Conservation (phyloP, 352 stramenopile species). For the Peronospora tabacina region DNA sequence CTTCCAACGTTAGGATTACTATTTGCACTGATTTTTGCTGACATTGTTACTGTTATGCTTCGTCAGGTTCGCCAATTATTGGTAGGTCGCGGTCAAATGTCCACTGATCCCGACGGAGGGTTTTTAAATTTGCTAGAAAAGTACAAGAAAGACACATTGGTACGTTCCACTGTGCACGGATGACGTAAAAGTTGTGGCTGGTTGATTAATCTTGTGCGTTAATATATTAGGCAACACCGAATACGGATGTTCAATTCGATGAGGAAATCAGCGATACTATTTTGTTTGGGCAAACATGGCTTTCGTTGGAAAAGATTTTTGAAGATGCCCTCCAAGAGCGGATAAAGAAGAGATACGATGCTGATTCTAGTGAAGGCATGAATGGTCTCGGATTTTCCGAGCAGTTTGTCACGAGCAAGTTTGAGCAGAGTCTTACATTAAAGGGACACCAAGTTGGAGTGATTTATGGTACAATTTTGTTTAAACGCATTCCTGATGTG, state of each 20-base stretch:
- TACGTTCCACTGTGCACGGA: conserved; percentile 13
- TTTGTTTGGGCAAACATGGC: conserved; percentile 82
- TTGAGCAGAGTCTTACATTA: conserved; percentile 81
- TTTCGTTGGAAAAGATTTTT: conserved; percentile 85
- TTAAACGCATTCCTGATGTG: conserved; percentile 86
- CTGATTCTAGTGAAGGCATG: conserved; percentile 30
- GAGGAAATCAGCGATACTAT: conserved; percentile 81
- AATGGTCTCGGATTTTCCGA: conserved; percentile 59
- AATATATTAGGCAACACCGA: conserved; percentile 21
- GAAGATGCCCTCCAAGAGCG: conserved; percentile 83
- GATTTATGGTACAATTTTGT: conserved; percentile 82
- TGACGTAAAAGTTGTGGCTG: neutral
- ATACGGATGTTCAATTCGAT: conserved; percentile 56
- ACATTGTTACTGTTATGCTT: conserved; percentile 1
- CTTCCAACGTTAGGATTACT: neutral
- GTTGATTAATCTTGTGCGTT: neutral
- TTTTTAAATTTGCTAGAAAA: conserved; percentile 80
- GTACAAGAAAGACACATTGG: conserved; percentile 73
- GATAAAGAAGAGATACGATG: conserved; percentile 70
- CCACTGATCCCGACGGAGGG: conserved; percentile 72
- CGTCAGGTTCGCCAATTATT: conserved; percentile 66
- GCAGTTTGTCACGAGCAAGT: conserved; percentile 76
- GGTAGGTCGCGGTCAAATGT: conserved; percentile 77
- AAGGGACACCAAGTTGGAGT: conserved; percentile 84
- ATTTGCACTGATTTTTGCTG: neutral